Evolutionary conservation across 1,284 basidiomycete species (phyloP).

Genomic region (Kalmanozyma brasiliensis): DNA sequence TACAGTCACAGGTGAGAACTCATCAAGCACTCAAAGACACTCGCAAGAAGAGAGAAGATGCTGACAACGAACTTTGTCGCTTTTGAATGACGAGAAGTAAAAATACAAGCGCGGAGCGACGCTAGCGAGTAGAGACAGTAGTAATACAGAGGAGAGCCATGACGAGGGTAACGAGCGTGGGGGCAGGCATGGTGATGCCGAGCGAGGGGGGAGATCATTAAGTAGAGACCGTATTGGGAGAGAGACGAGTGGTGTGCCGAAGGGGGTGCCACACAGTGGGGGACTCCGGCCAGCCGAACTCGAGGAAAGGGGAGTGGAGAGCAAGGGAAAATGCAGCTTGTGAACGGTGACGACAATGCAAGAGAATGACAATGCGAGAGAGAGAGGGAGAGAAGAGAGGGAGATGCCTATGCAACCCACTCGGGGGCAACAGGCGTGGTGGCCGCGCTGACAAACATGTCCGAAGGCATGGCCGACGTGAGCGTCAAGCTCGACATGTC

Average conservation of each 20-base stretch:
- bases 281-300: slow-evolving; percentile 41
- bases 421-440: slow-evolving; percentile 31
- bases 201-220: not conserved
- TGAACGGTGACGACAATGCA: slow-evolving; percentile 11
- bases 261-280: no score
- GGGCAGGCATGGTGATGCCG: slow-evolving; percentile 6
- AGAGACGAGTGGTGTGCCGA: slow-evolving; percentile 36
- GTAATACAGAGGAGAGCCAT: slow-evolving; percentile 17
- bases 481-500: slow-evolving; percentile 39
- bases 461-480: slow-evolving; percentile 40
- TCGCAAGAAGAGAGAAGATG: slow-evolving; percentile 11
- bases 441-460: slow-evolving; percentile 33
- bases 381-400: not conserved
- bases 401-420: slow-evolving; percentile 20
- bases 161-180: slow-evolving; percentile 17
- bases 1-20: no score
- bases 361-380: slow-evolving; percentile 20
- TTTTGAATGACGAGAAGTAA: slow-evolving; percentile 15
- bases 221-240: slow-evolving; percentile 21
- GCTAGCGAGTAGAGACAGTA: slow-evolving; percentile 22
- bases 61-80: slow-evolving; percentile 36
- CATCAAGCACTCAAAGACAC: not conserved
- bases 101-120: slow-evolving; percentile 26
- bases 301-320: slow-evolving; percentile 5
- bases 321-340: slow-evolving; percentile 9